phyloP scores from a whole-genome alignment of 345 rosid genomes.

The Citrus australasica region DNA sequence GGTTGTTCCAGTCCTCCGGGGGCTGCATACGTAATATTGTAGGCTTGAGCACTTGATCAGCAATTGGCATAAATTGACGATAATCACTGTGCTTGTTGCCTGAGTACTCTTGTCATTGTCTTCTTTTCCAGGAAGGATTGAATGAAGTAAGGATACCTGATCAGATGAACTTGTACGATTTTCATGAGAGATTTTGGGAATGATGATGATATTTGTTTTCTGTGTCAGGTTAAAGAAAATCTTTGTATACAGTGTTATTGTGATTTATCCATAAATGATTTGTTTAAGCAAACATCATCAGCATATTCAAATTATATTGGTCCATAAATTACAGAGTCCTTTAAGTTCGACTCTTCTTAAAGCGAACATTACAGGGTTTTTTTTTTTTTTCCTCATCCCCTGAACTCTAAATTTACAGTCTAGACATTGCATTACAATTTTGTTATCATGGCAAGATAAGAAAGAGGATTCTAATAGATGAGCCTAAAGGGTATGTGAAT shows the following conservation, averaged over 20 bases:
- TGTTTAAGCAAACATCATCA: not conserved
- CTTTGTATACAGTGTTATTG: not conserved
- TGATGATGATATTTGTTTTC: not conserved
- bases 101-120: not conserved
- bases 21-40: not conserved
- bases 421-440: no score
- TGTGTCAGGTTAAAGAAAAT: not conserved
- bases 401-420: no score
- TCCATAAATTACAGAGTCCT: not conserved
- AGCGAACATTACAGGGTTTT: not conserved
- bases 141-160: not conserved
- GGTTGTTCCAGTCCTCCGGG: not conserved
- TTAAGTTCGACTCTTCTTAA: not conserved
- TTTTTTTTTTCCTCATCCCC: no score
- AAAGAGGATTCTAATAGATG: no score
- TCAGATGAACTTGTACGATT: not conserved
- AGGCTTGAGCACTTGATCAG: not conserved
- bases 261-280: not conserved
- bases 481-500: no score
- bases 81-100: not conserved
- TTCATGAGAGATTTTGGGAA: not conserved
- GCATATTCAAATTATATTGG: no score
- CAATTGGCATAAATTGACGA: not conserved
- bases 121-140: constrained; percentile 7
- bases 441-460: no score